A percentile compares a stretch with the other conserved stretches of the same genome.
Conservation (phyloP, 139 green algal species). For the Auxenochlorella pyrenoidosa region DNA sequence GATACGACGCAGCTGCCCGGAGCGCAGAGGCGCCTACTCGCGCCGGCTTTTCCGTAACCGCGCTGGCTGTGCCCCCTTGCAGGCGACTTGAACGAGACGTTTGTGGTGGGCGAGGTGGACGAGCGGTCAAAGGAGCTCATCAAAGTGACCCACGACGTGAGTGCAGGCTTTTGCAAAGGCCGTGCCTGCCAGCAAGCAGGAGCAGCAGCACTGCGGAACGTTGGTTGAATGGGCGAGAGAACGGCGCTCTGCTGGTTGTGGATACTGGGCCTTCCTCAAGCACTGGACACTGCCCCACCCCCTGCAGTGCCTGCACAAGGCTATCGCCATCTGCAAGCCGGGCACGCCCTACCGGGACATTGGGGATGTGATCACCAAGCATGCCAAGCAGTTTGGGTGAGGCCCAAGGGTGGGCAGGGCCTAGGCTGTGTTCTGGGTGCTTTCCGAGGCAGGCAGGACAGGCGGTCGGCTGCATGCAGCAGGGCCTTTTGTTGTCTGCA, state of each 20-base stretch:
- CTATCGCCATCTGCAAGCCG: constrained; percentile 88
- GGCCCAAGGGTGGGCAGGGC: neutral
- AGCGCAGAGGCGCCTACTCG: too few relatives aligned
- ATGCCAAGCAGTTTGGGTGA: constrained; percentile 65
- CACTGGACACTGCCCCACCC: neutral
- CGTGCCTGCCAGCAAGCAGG: neutral
- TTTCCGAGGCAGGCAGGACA: neutral
- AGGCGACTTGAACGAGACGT: constrained; percentile 98
- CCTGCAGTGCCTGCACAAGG: constrained; percentile 82
- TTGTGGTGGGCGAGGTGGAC: constrained; percentile 84
- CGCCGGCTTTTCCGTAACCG: too few relatives aligned
- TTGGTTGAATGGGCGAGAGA: too few relatives aligned
- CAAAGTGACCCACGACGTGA: constrained; percentile 68
- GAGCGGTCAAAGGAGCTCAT: constrained; percentile 83
- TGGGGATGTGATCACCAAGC: constrained; percentile 88
- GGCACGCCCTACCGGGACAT: constrained; percentile 92
- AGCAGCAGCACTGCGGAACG: too few relatives aligned
- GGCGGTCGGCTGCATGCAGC: too few relatives aligned
- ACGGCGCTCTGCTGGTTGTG: too few relatives aligned
- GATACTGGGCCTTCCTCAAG: neutral
- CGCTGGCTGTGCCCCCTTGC: neutral
- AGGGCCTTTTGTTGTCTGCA: too few relatives aligned
- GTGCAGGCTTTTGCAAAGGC: neutral
- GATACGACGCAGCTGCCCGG: too few relatives aligned
- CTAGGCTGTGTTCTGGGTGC: neutral